Evolutionary conservation across 2,329 filamentous ascomycete species (phyloP), one percentile per base, ranked within the genome.

Genomic region (Fusarium sp.): DNA sequence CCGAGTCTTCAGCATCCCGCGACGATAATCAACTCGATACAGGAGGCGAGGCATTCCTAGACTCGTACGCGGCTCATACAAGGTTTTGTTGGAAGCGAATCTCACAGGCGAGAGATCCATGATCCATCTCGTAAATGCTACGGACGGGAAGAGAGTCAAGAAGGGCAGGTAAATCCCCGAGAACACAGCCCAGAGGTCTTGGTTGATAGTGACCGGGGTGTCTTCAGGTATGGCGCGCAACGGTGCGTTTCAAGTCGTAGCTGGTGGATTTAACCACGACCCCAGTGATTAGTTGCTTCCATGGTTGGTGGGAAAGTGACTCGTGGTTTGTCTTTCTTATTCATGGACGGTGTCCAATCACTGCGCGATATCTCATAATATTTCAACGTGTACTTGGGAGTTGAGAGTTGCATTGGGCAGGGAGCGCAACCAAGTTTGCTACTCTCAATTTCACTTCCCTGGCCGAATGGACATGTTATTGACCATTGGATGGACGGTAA

Each of bases 181-280:
- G 27, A 48, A 37, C 20, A 25, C 24, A 64, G 32, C 48, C 55
- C 58, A 30, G 45, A 27, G 55, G 40, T 25, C 25, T 45, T 47
- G 37, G 37, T 25, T n/a, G 29, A 30, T 56, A 57, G 58, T 44
- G 60, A 57, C 57, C 47, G 34, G 49, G 55, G 57, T 70, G 58
- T 49, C 25, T n/a, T 71, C 40, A 67, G 61, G 70, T 57, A 44
- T 61, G 65, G 60, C 52, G 64, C 57, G 60, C 57, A 57, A 73
- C 72, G 68, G 70, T 61, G 70, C 48, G 70, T 73, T 73, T 73
- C 70, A 73, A 27, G 51, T 41, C 24, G 25, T 56, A 49, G 42
- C 61, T 67, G 56, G 61, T 63, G 69, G 55, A 60, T 56, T 47
- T 51, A 46, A 53, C 48, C 55, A 46, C 51, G 37, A 46, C 48